Base-by-base conservation (phyloP, 2,329 filamentous ascomycete genomes). In the Escovopsis weberi region DNA sequence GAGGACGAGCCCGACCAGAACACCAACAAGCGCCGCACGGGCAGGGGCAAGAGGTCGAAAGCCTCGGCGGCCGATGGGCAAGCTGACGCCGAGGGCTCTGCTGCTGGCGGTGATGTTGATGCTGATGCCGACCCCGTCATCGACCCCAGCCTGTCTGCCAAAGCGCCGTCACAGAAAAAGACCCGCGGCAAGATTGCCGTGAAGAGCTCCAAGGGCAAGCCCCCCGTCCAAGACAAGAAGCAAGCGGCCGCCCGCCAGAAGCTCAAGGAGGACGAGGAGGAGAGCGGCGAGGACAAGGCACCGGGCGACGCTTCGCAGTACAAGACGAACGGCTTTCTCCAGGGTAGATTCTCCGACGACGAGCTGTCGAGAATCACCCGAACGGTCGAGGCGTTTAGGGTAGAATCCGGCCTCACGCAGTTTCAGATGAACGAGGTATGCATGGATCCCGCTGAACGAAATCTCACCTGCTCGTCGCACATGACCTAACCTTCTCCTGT, bases 11-110 rank as follows among this genome's bases (percentile, higher is more conserved):
- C 28, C 28, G 28, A 32, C 8, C 28, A 32, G 11, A 10, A 37
- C 12, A 42, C 37, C 19, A 23, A 26, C 10, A 55, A 49, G 47
- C 44, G 53, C 34, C 56, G 60, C 26, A 57, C 64, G 32, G 61
- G 61, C 30, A 55, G 60, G 43, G 59, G 60, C 37, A 71, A 68
- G 56, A 72, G 68, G 55, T 59, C 64, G 39, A 73, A 73, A 51
- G 64, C 66, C 9, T 59, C 62, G 36, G 53, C 56, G 2, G 47
- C 53, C 9, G 28, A 32, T 9, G 28, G 8, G 3, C 11, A 9
- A 9, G 28, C 28, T 9, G 28, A 32, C 8, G 47, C 49, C 5
- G 48, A 48, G 0, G 52, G 51, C 6, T 36, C 44, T 18, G 47
- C 51, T 26, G 45, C 53, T 5, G 51, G 46, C 18, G 48, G 19